Evolutionary conservation across 768 basidiomycete genomes (phyloP).

Genomic region (Cytidiella melzeri): DNA sequence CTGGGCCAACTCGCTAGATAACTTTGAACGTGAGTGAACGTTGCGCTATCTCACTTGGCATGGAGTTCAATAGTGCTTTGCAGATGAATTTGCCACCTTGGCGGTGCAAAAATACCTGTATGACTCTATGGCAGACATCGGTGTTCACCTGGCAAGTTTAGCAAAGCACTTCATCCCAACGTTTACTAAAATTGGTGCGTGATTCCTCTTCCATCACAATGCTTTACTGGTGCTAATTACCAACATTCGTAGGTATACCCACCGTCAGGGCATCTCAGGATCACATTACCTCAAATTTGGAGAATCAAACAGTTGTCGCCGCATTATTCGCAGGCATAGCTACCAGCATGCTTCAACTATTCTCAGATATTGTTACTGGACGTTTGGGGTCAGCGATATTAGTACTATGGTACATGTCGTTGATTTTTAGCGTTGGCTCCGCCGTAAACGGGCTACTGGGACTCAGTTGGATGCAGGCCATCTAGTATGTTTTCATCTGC

Average conservation of each 20-base stretch:
- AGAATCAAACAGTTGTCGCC: slow-evolving; percentile 64
- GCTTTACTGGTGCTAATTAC: too few species aligned
- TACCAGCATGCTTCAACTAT: slow-evolving; percentile 64
- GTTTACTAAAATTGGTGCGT: slow-evolving; percentile 8
- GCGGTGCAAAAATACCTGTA: slow-evolving; percentile 7
- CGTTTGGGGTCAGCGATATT: slow-evolving; percentile 45
- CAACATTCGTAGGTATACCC: slow-evolving; percentile 61
- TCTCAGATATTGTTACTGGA: too few species aligned
- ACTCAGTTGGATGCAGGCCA: slow-evolving; percentile 68
- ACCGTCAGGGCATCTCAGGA: slow-evolving; percentile 67
- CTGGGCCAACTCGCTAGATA: slow-evolving; percentile 5
- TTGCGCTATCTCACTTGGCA: too few species aligned
- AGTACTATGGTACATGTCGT: slow-evolving; percentile 57
- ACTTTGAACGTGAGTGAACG: slow-evolving; percentile 8
- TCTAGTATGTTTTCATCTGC: slow-evolving; percentile 64
- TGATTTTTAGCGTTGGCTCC: slow-evolving; percentile 66
- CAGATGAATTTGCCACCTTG: slow-evolving; percentile 8
- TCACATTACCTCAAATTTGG: slow-evolving; percentile 56
- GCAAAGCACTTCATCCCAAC: slow-evolving; percentile 5
- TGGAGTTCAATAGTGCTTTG: too few species aligned
- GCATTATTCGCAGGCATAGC: slow-evolving; percentile 69
- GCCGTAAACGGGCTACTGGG: slow-evolving; percentile 66
- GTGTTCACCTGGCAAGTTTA: slow-evolving; percentile 3
- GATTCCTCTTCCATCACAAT: too few species aligned
- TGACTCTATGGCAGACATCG: slow-evolving; percentile 6